Base-by-base conservation (phyloP, 2,329 filamentous ascomycete genomes). In the Ophiocordyceps camponoti-saundersi region DNA sequence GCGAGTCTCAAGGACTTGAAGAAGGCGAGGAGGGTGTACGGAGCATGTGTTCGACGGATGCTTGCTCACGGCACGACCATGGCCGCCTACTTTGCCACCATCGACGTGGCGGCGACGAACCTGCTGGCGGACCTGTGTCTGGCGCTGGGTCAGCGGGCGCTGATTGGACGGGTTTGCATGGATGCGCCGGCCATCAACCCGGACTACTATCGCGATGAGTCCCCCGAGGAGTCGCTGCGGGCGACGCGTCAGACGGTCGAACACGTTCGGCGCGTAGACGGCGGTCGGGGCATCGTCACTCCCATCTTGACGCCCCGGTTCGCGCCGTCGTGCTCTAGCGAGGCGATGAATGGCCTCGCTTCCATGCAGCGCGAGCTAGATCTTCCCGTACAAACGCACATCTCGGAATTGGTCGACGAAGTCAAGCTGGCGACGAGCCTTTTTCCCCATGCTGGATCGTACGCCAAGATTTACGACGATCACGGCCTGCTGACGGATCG, bases 141-240 rank as follows among this genome's bases (percentile, higher is more conserved):
- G n/a, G 60, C 66, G 0, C 68, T 77, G 23, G 92, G 92, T 42
- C 92, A 98, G 65, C 74, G 92, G 46, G 92, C 92, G 7, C 85
- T 96, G 53, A 77, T 98, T 40, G 92, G 92, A 30, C 75, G 92
- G 40, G 85, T 93, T n/a, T 95, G 89, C 69, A 96, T 98, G 92
- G 87, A 96, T 61, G 73, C 74, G 29, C 61, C 62, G 0, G 61
- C 65, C 1, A 64, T 83, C 5, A 81, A 79, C 36, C 89, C 89
- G 0, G 72, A 75, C 1, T 85, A 82, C 66, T 96, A 96, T 66
- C 73, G 79, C 21, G 92, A 98, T 60, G 74, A 75, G 48, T 79
- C 74, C 16, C 64, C 79, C 0, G 73, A 74, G 2, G 66, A 71
- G 22, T 72, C 79, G 0, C 47, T 86, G 0, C 53, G 61, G 2